Evolutionary conservation across 2,329 filamentous ascomycete genomes (phyloP).

Genomic region (Apiospora aurea): DNA sequence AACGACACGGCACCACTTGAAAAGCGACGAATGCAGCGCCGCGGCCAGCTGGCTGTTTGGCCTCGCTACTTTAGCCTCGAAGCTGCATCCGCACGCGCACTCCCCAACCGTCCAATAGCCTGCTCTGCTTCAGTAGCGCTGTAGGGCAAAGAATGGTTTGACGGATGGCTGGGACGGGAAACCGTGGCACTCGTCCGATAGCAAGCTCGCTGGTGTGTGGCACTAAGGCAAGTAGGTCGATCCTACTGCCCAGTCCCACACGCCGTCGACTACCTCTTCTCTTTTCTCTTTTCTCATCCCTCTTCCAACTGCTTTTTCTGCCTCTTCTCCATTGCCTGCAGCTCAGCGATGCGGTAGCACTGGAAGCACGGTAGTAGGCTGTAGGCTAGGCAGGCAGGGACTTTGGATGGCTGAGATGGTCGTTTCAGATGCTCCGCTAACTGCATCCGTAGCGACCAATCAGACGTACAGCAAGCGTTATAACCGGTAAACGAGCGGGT

Average conservation of each 20-base stretch:
- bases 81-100: constrained; percentile 8
- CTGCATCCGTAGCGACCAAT: background rate
- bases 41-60: background rate
- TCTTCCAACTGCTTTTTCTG: constrained; percentile 1
- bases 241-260: constrained; percentile 7
- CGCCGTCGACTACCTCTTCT: background rate
- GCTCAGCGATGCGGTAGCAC: background rate
- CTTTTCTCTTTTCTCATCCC: background rate
- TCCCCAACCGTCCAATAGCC: constrained; percentile 4
- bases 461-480: constrained; percentile 15
- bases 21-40: background rate
- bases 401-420: constrained; percentile 8
- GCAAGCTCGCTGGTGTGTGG: background rate
- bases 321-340: constrained; percentile 7
- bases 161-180: background rate
- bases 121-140: background rate
- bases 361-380: background rate
- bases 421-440: constrained; percentile 12
- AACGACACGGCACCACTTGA: background rate
- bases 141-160: background rate
- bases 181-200: constrained; percentile 14
- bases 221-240: constrained; percentile 3
- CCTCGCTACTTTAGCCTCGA: background rate
- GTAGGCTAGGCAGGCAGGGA: no score
- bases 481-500: constrained; percentile 3